Conservation (phyloP, 257 asterid genomes). For the Nicotiana obtusifolia region DNA sequence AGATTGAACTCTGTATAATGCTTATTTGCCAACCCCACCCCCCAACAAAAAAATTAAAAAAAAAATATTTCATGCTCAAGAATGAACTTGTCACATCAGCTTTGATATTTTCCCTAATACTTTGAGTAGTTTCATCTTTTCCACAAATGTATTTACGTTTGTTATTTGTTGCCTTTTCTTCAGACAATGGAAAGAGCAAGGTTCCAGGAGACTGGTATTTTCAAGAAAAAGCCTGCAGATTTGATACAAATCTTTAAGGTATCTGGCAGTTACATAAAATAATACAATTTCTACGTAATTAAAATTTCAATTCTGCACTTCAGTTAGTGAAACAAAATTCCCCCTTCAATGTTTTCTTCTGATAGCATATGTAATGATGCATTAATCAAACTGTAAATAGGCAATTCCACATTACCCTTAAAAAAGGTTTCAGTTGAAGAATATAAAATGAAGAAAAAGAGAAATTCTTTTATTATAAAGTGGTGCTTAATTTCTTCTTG, state of each 20-base stretch:
- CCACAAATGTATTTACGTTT: neutral
- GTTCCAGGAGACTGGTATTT: slow-evolving; percentile 73
- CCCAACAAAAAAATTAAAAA: too few relatives aligned
- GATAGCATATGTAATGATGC: neutral
- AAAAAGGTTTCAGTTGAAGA: neutral
- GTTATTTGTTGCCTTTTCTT: slow-evolving; percentile 13
- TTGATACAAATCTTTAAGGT: slow-evolving; percentile 91
- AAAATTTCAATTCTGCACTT: neutral
- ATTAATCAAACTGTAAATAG: neutral
- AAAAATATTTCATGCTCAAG: neutral
- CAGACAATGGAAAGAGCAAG: slow-evolving; percentile 95
- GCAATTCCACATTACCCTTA: neutral
- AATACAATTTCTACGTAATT: neutral
- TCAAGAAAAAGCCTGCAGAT: slow-evolving; percentile 82
- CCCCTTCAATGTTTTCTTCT: neutral
- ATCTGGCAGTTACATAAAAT: slow-evolving; percentile 13
- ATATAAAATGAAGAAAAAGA: neutral
- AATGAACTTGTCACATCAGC: neutral
- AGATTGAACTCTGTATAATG: neutral
- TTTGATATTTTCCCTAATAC: neutral
- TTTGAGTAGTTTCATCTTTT: neutral
- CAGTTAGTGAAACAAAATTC: neutral
- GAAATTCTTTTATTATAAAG: neutral
- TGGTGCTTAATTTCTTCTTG: neutral
- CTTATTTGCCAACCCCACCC: too few relatives aligned